These are phyloP conservation scores for Aspergillus sp. DNA, from an alignment of 2,329 filamentous ascomycete genomes.

Conservation along the genomic window DNA sequence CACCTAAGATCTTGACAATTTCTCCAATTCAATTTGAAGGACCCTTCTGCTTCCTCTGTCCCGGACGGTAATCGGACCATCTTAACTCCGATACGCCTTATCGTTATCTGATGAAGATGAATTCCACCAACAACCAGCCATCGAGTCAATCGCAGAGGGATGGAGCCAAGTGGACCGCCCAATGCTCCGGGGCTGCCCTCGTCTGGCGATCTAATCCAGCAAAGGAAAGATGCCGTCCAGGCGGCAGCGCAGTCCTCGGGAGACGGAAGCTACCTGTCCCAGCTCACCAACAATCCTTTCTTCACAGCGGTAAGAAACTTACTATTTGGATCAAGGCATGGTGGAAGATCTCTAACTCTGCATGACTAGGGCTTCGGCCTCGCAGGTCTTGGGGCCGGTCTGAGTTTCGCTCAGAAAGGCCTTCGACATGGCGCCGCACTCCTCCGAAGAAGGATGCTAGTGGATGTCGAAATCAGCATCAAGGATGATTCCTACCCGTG, in stretches of 20 bases:
- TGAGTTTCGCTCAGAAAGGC: constrained; percentile 74
- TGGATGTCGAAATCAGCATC: constrained; percentile 92
- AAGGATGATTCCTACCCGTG: constrained; percentile 90
- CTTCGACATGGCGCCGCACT: constrained; percentile 65
- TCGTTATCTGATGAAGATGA: background rate
- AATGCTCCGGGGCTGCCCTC: constrained; percentile 22
- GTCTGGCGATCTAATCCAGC: constrained; percentile 30
- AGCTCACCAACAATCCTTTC: constrained; percentile 43
- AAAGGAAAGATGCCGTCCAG: constrained; percentile 25
- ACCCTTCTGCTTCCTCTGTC: too few species aligned
- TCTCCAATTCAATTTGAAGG: too few species aligned
- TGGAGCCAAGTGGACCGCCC: constrained; percentile 32
- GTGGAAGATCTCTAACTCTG: background rate
- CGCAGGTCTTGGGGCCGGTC: constrained; percentile 74
- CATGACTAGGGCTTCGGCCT: constrained; percentile 68
- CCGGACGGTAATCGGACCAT: too few species aligned
- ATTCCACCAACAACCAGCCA: background rate
- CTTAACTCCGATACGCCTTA: too few species aligned
- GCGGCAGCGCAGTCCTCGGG: constrained; percentile 21
- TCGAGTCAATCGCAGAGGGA: constrained; percentile 13
- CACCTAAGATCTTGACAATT: too few species aligned
- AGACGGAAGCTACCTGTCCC: constrained; percentile 38
- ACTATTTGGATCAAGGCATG: too few species aligned
- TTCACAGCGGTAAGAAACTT: constrained; percentile 41
- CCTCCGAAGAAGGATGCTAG: constrained; percentile 75